Evolutionary conservation across 345 rosid genomes (phyloP), one percentile per base, ranked within the genome.

Genomic region (Linum lewisii): DNA sequence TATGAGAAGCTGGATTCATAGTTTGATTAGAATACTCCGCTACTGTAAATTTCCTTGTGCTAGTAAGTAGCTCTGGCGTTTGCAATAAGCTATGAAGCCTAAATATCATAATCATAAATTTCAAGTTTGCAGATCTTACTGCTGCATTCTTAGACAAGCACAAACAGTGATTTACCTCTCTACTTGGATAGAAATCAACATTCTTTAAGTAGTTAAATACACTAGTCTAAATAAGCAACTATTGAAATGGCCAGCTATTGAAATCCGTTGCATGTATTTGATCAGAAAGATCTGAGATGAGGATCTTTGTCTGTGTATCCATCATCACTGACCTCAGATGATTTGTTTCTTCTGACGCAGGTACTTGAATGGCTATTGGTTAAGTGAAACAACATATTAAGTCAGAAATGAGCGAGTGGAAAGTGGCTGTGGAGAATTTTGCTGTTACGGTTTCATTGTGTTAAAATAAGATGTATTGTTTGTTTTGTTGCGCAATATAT

Each of bases 291-390:
- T 9, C 9, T 38, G 45, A 38, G 14, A 38, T 38, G 38, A n/a
- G 38, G 7, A 34, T 34, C 5, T 34, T 11, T n/a, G n/a, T n/a
- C n/a, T n/a, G n/a, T n/a, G 10, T 11, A 34, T 34, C 38, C 38
- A 34, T 34, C 38, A 38, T 15, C 16, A 10, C 13, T 38, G 3
- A 8, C 16, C 2, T 38, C 15, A 13, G 11, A 8, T 38, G 45
- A 38, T 38, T 38, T 15, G 45, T 38, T 38, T 15, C 45, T 8
- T 8, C 38, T 38, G 45, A 38, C 45, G 45, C 83, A 87, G 95
- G 90, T 79, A 87, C 93, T 81, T 90, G 81, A 85, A 69, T 67
- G 57, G 73, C 53, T 53, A 36, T 74, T 61, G 67, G 66, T 56
- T 75, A 23, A 62, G 72, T 66, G 60, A 59, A 75, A 64, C 47